Evolutionary conservation across 305 asterid genomes (phyloP).

Genomic region (Fraxinus velutina): DNA sequence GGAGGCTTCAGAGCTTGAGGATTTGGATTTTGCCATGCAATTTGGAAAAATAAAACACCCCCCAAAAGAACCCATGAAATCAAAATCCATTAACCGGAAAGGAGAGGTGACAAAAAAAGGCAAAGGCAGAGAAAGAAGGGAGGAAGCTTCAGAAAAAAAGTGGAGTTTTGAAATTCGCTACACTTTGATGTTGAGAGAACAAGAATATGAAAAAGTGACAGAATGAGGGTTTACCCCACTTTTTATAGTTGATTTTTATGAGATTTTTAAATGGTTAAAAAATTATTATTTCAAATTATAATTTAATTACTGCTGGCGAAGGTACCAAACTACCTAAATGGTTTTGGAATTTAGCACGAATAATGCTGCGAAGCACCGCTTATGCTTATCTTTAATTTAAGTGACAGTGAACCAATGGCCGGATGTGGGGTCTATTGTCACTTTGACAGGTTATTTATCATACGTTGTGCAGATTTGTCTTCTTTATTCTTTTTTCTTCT

Average conservation of each 20-base stretch:
- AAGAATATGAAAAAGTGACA: conserved; percentile 17
- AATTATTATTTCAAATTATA: background rate
- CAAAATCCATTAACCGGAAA: conserved; percentile 58
- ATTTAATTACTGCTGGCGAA: background rate
- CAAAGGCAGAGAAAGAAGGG: background rate
- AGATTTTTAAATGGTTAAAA: background rate
- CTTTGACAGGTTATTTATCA: background rate
- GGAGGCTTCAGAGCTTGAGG: conserved; percentile 31
- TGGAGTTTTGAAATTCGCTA: conserved; percentile 40
- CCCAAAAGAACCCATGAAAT: conserved; percentile 44
- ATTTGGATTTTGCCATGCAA: conserved; percentile 62
- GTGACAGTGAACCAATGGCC: background rate
- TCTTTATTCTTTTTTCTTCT: too few relatives aligned
- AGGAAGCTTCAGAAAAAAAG: conserved; percentile 25
- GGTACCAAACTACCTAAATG: background rate
- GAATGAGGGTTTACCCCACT: conserved; percentile 31
- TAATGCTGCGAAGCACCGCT: background rate
- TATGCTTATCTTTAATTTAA: background rate
- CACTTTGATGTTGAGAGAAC: conserved; percentile 25
- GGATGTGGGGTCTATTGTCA: background rate
- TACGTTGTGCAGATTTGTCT: background rate
- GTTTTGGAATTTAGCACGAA: background rate
- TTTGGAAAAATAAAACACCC: conserved; percentile 39
- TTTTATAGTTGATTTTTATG: conserved; percentile 13
- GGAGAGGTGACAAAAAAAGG: background rate